phyloP scores from a whole-genome alignment of 441 rosid species.

The Gossypium gossypioides region DNA sequence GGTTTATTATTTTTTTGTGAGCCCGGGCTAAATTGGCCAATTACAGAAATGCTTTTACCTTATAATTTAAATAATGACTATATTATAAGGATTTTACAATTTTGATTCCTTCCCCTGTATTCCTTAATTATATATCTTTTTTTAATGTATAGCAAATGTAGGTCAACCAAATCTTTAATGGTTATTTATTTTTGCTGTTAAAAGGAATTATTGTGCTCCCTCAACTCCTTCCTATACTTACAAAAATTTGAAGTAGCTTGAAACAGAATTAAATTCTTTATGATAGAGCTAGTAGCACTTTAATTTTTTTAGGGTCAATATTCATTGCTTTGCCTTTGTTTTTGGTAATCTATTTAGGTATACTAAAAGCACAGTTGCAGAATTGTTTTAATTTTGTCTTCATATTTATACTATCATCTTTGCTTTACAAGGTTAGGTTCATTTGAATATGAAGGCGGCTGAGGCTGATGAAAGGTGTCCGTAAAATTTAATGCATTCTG shows the following conservation, averaged over 20 bases:
- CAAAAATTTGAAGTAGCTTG: background rate
- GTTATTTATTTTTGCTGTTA: background rate
- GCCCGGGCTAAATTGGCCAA: no score
- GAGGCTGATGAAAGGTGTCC: background rate
- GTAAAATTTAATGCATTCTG: background rate
- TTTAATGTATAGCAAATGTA: background rate
- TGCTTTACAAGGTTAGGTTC: background rate
- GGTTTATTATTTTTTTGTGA: no score
- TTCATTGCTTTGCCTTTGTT: background rate
- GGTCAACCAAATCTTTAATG: background rate
- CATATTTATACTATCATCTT: background rate
- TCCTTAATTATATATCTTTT: background rate
- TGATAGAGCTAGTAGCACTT: background rate
- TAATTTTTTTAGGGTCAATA: background rate
- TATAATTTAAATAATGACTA: no score
- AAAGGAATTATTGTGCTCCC: background rate
- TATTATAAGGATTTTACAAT: no score
- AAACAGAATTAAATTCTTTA: no score
- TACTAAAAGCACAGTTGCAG: background rate
- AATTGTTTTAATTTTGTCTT: background rate
- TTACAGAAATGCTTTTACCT: background rate
- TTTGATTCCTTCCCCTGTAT: no score
- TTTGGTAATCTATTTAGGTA: background rate
- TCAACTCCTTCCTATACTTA: background rate
- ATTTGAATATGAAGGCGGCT: background rate